Evolutionary conservation across 805 yeast species (phyloP), one percentile per base, ranked within the genome.

Genomic region (Suhomyces tanzawaensis): DNA sequence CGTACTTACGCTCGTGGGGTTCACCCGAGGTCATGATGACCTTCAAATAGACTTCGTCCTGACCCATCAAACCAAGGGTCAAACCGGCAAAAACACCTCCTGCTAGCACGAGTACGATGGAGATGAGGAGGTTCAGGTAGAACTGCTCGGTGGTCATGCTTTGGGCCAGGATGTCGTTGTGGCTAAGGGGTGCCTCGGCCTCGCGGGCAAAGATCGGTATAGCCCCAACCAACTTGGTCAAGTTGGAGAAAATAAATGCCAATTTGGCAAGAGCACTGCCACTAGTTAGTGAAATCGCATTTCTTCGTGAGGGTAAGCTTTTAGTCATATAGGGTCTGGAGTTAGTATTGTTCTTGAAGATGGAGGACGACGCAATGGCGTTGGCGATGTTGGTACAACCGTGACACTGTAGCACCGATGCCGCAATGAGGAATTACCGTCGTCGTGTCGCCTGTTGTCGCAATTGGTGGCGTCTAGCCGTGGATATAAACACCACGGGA

Each of bases 61-160:
- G 98, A 49, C 98, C 98, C 99, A 91, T 91, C 8, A 91, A 74
- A 2, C 93, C 98, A 34, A 91, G 69, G n/a, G 99, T 93, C 29
- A 91, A 71, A 6, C 95, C 95, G 4, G 95, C 95, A 71, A 87
- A 87, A n/a, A 85, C 81, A 48, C 95, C 95, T 41, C 95, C 95
- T 3, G 84, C 68, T 24, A 87, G 52, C 1, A 86, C 95, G 17
- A 86, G 68, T 16, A 67, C 47, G 5, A 74, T 71, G 1, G 93
- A 82, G 11, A 82, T 66, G 34, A 66, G 36, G 49, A 78, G 57
- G 49, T 78, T 76, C 24, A 71, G 46, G 52, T 71, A 74, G 45
- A 72, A 73, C 46, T 74, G 59, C 38, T 63, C 61, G 12, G 58
- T 40, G 14, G 71, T 56, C 60, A 69, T 52, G 37, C 31, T 39